These are phyloP conservation scores for Penicillium sclerotiorum DNA, from an alignment of 2,329 filamentous ascomycete genomes.

Conservation along the genomic window DNA sequence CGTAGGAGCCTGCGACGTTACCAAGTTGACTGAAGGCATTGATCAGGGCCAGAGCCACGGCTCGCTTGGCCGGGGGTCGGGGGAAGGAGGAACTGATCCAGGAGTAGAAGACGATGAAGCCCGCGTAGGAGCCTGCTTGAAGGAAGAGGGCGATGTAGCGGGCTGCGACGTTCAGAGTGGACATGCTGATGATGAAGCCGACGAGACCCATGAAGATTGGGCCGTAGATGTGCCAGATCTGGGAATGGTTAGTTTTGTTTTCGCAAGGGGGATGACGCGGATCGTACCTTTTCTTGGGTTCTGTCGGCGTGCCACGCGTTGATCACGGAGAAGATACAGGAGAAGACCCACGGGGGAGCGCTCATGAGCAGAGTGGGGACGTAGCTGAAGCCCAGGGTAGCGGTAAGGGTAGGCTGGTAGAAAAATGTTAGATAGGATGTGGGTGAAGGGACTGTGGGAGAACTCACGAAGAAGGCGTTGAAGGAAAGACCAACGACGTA, in stretches of 20 bases:
- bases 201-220: constrained; percentile 58
- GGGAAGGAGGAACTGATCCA: constrained; percentile 55
- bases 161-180: constrained; percentile 57
- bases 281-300: constrained; percentile 49
- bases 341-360: constrained; percentile 58
- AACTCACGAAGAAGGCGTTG: constrained; percentile 58
- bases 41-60: constrained; percentile 72
- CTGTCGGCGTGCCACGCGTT: constrained; percentile 61
- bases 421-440: background rate
- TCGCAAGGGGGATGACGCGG: background rate
- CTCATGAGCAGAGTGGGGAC: constrained; percentile 33
- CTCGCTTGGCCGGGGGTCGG: constrained; percentile 72
- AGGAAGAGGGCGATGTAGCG: constrained; percentile 65
- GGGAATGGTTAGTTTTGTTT: background rate
- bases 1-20: constrained; percentile 64
- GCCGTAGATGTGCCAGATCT: constrained; percentile 62
- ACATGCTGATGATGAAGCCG: constrained; percentile 64
- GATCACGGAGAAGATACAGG: constrained; percentile 59
- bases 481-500: constrained; percentile 63
- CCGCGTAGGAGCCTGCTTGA: constrained; percentile 60
- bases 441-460: background rate
- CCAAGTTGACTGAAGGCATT: constrained; percentile 66
- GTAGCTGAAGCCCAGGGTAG: constrained; percentile 29
- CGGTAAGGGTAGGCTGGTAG: constrained; percentile 27
- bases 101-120: constrained; percentile 39